Base-by-base conservation (phyloP, 2,329 filamentous ascomycete species). In the Xylaria sp. region DNA sequence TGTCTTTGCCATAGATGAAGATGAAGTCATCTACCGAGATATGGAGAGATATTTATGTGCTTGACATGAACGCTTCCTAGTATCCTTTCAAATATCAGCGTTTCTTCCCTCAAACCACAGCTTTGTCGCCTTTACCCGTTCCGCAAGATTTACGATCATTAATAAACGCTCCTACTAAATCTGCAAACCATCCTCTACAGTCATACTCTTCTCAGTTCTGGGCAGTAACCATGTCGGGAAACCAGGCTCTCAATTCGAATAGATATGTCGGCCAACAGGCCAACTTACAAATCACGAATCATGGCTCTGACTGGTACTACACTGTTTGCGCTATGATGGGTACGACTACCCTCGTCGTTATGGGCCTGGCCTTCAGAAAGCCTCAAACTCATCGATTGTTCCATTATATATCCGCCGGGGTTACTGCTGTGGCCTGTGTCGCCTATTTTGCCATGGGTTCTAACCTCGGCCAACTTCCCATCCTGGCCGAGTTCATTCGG, bases 381-480 rank as follows among this genome's bases (percentile, higher is more conserved):
- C 85, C 85, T 4, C 84, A 87, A 55, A 78, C 80, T 15, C 82
- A 89, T 61, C 86, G 89, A 25, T 77, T 90, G 57, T 91, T 91
- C 80, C 87, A 91, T 80, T 90, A 90, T 81, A 87, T 91, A 75
- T 89, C 87, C 1, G 86, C 87, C 1, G 79, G 80, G 12, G 86
- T 90, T 67, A 86, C 86, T 36, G 83, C 89, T 66, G 85, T 89
- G 8, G 87, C 89, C 2, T 82, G 85, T 48, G 88, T 91, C 71
- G 84, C 89, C 15, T 91, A 91, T 80, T 92, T 89, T 80, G 83
- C 86, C 71, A 90, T 91, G 88, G 89, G 84, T n/a, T 87, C 88
- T 10, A 89, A 90, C 74, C 81, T 92, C 1, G 90, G 90, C 41
- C 90, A 87, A 78, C 85, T 86, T 1, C 86, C 88, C 0, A 89